Conservation (phyloP, 108 stramenopile species). For the Parietichytrium sp. region DNA sequence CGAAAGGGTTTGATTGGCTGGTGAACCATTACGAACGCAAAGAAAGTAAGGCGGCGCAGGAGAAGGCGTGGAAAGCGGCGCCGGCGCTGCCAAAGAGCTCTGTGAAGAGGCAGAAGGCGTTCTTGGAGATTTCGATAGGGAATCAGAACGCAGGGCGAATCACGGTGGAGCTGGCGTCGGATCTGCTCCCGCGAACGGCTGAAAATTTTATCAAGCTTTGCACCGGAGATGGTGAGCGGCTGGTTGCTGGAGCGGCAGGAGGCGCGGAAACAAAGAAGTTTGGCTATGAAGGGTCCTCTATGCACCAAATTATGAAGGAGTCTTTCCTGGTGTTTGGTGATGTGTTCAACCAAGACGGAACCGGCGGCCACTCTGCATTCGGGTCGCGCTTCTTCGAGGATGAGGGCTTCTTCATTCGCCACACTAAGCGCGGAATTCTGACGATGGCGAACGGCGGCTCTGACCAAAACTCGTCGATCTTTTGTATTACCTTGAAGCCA, state of each 20-base stretch:
- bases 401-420: slow-evolving; percentile 40
- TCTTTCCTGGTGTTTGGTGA: slow-evolving; percentile 23
- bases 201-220: slow-evolving; percentile 38
- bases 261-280: background rate
- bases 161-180: slow-evolving; percentile 36
- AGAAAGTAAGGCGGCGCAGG: background rate
- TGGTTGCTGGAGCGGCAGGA: background rate
- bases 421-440: slow-evolving; percentile 41
- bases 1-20: background rate
- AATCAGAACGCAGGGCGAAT: background rate
- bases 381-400: slow-evolving; percentile 34
- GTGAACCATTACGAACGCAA: background rate
- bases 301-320: slow-evolving; percentile 7
- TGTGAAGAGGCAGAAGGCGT: background rate
- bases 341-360: background rate
- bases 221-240: background rate
- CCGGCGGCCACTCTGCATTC: slow-evolving; percentile 23
- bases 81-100: background rate
- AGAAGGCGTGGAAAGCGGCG: background rate
- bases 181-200: slow-evolving; percentile 26
- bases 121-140: slow-evolving; percentile 14
- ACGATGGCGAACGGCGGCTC: slow-evolving; percentile 34
- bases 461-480: slow-evolving; percentile 73
- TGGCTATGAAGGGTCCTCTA: background rate
- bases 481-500: slow-evolving; percentile 65